Conservation (phyloP, 805 yeast species). For the Yamadazyma paraphyllophila region DNA sequence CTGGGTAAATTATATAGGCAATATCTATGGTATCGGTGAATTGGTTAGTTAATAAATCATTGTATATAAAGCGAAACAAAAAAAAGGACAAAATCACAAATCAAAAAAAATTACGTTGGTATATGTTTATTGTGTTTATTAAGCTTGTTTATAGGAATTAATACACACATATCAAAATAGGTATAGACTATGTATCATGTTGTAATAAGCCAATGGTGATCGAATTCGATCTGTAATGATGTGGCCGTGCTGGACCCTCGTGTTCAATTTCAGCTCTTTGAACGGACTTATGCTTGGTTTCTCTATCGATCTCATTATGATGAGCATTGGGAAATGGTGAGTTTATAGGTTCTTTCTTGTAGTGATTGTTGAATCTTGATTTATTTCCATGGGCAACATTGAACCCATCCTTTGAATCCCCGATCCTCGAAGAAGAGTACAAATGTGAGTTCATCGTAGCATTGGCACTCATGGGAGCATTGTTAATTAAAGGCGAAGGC, state of each 20-base stretch:
- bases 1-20: slow-evolving; percentile 8
- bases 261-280: slow-evolving; percentile 16
- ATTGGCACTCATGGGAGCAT: slow-evolving; percentile 32
- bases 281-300: slow-evolving; percentile 20
- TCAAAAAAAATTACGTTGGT: not conserved
- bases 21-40: slow-evolving; percentile 4
- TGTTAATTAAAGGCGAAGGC: slow-evolving; percentile 31
- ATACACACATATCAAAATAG: not conserved
- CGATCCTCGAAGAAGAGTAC: not conserved
- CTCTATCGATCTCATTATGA: slow-evolving; percentile 35
- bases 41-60: slow-evolving; percentile 5
- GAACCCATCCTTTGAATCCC: not conserved
- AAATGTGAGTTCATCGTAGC: slow-evolving; percentile 14
- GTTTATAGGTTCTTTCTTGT: slow-evolving; percentile 43
- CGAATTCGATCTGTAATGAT: slow-evolving; percentile 36
- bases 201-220: slow-evolving; percentile 41
- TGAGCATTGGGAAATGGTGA: slow-evolving; percentile 41
- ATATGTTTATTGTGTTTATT: slow-evolving; percentile 1
- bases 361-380: slow-evolving; percentile 43
- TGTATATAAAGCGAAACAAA: not conserved
- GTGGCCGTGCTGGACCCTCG: slow-evolving; percentile 20
- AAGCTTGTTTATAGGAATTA: not conserved
- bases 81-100: slow-evolving; percentile 3
- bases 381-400: slow-evolving; percentile 13
- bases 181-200: slow-evolving; percentile 11